Conservation (phyloP, 208 protist genomes). For the Trypanosoma avium region DNA sequence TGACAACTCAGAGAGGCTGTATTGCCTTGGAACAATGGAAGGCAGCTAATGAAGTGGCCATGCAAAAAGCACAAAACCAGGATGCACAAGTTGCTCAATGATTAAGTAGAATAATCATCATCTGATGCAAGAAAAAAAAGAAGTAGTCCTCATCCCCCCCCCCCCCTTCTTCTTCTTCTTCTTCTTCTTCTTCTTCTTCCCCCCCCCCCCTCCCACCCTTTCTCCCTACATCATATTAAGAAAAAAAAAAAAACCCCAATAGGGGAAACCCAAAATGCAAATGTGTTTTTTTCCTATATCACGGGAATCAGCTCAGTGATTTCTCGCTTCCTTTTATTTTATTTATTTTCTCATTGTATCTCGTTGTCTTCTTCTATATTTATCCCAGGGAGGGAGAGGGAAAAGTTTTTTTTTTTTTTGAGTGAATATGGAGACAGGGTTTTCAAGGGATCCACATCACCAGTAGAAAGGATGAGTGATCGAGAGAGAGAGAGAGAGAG, state of each 20-base stretch:
- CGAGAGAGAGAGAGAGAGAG: too few relatives aligned
- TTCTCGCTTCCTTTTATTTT: too few relatives aligned
- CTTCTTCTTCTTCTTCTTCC: neutral
- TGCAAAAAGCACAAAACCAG: neutral
- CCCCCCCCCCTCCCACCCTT: neutral
- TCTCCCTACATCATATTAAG: neutral
- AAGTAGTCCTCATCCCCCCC: neutral
- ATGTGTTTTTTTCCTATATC: too few relatives aligned
- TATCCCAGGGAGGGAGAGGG: too few relatives aligned
- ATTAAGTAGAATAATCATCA: neutral
- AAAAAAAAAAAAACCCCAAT: neutral
- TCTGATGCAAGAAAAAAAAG: neutral
- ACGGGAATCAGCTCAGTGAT: too few relatives aligned
- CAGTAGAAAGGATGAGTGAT: too few relatives aligned
- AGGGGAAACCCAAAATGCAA: too few relatives aligned
- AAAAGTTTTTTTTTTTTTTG: too few relatives aligned
- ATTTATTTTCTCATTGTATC: too few relatives aligned
- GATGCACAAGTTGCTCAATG: neutral
- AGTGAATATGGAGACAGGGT: too few relatives aligned
- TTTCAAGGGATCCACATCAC: too few relatives aligned
- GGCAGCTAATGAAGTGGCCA: conserved; percentile 13
- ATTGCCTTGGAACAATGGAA: conserved; percentile 48
- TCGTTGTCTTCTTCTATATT: too few relatives aligned
- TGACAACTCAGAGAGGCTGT: conserved; percentile 38
- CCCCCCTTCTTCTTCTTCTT: neutral